Base-by-base conservation (phyloP, 805 yeast species). In the Hyphopichia homilentoma region DNA sequence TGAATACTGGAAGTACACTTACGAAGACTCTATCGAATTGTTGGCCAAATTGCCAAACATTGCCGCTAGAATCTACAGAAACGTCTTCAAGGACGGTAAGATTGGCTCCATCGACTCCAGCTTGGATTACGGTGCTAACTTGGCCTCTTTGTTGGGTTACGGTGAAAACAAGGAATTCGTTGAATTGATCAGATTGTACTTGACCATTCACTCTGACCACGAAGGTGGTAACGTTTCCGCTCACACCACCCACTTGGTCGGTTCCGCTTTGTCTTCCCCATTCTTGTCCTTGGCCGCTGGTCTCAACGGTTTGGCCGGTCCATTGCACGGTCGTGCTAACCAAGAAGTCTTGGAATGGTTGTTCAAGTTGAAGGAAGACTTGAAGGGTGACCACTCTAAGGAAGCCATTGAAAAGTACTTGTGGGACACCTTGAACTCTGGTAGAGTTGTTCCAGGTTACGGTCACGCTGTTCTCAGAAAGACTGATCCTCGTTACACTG, bases 191-290 rank as follows among this genome's bases (percentile, higher is more conserved):
- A 72, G 89, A 59, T 66, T 81, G 47, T 81, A 81, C 68, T 73
- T 79, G 52, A 80, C 88, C 36, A 68, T 81, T 48, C 89, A 82
- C 68, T 78, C 82, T 27, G 89, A 82, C 57, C 89, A 81, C 62
- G 89, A 81, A 65, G 89, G 89, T 60, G 90, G 90, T 45, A 82
- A 82, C 52, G 90, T 82, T 33, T 79, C 86, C 35, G 86, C 89
- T 21, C 90, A 82, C 66, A 68, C 89, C 43, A 81, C 89, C 43
- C 88, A 82, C 59, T 68, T 83, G 54, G 90, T 84, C 25, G 93
- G 93, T 31, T 79, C 87, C 21, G 89, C 94, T 14, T 67, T 84
- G 45, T 73, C 85, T 30, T 83, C 84, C 39, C 88, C 93, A 40
- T 81, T 66, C 67, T 67, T 84, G 48, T 77, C 87, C 29, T 79